Evolutionary conservation across 164 flowering plant genomes (phyloP).

Genomic region (Macadamia integrifolia): DNA sequence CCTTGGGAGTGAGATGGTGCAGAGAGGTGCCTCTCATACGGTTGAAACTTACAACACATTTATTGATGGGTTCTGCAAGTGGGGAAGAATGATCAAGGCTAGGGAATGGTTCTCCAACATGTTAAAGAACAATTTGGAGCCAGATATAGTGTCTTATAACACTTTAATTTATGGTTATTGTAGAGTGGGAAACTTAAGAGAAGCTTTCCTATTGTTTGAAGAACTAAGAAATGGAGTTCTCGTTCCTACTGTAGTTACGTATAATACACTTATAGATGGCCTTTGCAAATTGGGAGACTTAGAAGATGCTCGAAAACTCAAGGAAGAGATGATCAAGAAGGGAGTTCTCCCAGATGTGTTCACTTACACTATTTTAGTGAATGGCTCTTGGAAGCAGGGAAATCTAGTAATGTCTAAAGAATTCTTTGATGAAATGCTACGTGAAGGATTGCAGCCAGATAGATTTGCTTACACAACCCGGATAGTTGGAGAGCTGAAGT

Average conservation of each 20-base stretch:
- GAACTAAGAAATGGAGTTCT: constrained; percentile 31
- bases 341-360: constrained; percentile 51
- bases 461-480: constrained; percentile 38
- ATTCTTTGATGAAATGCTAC: constrained; percentile 53
- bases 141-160: constrained; percentile 61
- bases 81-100: constrained; percentile 48
- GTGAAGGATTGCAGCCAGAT: constrained; percentile 54
- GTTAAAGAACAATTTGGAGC: constrained; percentile 34
- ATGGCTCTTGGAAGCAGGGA: constrained; percentile 49
- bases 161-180: constrained; percentile 66
- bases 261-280: constrained; percentile 62
- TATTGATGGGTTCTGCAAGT: constrained; percentile 46
- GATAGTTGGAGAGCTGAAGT: constrained; percentile 47
- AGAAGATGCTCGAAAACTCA: constrained; percentile 41
- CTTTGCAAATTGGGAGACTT: constrained; percentile 44
- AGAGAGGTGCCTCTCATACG: constrained; percentile 39
- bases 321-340: constrained; percentile 41
- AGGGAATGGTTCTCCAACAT: constrained; percentile 35
- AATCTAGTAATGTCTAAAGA: constrained; percentile 38
- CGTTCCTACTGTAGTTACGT: constrained; percentile 49
- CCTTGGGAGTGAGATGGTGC: constrained; percentile 43
- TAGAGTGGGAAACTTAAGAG: constrained; percentile 34
- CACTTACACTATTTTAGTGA: constrained; percentile 57
- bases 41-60: constrained; percentile 47
- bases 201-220: constrained; percentile 51